Evolutionary conservation across 2,329 filamentous ascomycete species (phyloP), one percentile per base, ranked within the genome.

Genomic region (Fusarium vanettenii): DNA sequence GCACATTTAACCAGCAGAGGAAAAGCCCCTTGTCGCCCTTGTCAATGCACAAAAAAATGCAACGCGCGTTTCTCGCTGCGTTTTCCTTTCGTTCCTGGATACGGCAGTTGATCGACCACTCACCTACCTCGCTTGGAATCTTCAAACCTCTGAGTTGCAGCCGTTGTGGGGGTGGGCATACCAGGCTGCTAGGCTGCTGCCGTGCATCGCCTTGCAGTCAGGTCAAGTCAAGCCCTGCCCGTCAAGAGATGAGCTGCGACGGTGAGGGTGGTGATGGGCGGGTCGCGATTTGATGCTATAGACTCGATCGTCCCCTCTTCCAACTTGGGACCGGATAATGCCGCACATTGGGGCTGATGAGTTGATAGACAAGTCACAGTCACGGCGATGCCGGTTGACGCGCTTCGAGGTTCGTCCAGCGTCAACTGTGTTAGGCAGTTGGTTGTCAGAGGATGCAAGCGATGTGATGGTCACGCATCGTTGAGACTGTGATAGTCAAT

Each of bases 121-220:
- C 37, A 18, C 33, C 37, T 48, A 29, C 62, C 70, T 70, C 55
- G 56, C 55, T 63, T 55, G 59, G 67, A 64, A 57, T 57, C 67
- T 73, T 67, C 67, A 73, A 70, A 61, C 61, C 60, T 60, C 41
- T 60, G 22, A 31, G 73, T 78, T 43, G 67, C 67, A 78, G 35
- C 64, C 61, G 43, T 55, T 63, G 76, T 78, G 76, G 76, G 56
- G 60, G 63, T 41, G 63, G 39, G 31, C 57, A 68, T 60, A 63
- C 50, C 62, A 71, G 65, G 64, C 64, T 74, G 67, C 29, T 31
- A 31, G 29, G 29, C 29, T 29, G 67, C 60, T 35, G 29, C 31
- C 20, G 31, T 59, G 33, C 33, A 35, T 25, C 33, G 33, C 56
- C 39, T 59, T 35, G 31, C 56, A 37, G 56, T 22, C 14, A 60